Base-by-base conservation (phyloP, 164 flowering plant genomes). In the Magnolia kwangsiensis region DNA sequence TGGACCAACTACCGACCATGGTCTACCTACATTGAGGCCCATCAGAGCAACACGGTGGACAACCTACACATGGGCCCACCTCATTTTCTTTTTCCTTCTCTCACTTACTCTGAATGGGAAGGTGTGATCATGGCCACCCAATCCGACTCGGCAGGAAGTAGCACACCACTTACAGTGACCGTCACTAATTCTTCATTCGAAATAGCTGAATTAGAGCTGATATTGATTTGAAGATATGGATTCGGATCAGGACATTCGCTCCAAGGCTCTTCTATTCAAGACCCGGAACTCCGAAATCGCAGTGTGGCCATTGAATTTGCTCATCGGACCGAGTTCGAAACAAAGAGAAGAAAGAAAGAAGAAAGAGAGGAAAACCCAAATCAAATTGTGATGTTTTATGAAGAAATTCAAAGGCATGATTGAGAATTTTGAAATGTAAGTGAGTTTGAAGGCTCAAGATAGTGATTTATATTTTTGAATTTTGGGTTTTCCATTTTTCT, bases 101-200 rank as follows among this genome's bases (percentile, higher is more conserved):
- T 21, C 8, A 64, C 79, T 63, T 78, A 78, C 76, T 78, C 76
- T 7, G 90, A 77, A 80, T 80, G 63, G 19, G 96, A 80, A 72
- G 98, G 94, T 18, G 98, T 88, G 29, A 94, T 82, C 97, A 94
- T 90, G 75, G 88, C 98, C 51, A 94, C 88, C 95, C 96, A 92
- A 69, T 90, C 82, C 0, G 64, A n/a, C 1, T 76, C 66, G 0
- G 83, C 50, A 16, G 98, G 97, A 55, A 59, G 0, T 37, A 87
- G 78, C 69, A 94, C 88, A 0, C 98, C 97, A 4, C 81, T 80
- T 19, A 94, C 84, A 0, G 81, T 89, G 8, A 94, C 92, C 0
- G 80, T 84, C 1, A 92, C 78, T 29, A 75, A 73, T 55, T 87
- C 86, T 13, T 94, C 92, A 65, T 94, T 87, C 0, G 83, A 71